Evolutionary conservation across 108 stramenopile species (phyloP), one percentile per base, ranked within the genome.

Genomic region (Nitzschia sp.): DNA sequence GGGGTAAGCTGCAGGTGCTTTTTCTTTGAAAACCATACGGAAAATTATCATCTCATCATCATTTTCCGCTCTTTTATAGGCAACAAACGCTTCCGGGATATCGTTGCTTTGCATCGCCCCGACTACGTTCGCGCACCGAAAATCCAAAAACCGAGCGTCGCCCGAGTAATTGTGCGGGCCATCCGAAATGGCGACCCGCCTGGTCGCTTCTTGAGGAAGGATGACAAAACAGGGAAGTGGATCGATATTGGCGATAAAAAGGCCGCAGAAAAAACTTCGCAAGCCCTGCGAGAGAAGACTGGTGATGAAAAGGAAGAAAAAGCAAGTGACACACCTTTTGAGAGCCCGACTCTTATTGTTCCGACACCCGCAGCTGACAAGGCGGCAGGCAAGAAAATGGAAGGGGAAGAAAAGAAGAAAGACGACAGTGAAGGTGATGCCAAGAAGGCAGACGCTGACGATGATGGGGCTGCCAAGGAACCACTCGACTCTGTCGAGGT

Each of bases 171-270:
- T 65, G 89, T 95, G 13, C 75, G 90, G 31, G 85, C 85, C 30
- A 89, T 95, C 35, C 82, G 90, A 9, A 90, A 90, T 47, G 85
- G 87, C 21, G 85, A 90, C 41, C 94, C 94, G 29, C 94, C 94
- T 1, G 94, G 94, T 38, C 71, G 94, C 21, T 95, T 95, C 61
- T 52, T 95, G 56, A 81, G 76, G 63, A 90, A 90, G 68, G 86
- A 91, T 29, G 75, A 66, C 15, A 74, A 73, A 26, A 77, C 83
- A 41, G 86, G 84, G 33, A 67, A 82, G 41, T 94, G 88, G 90
- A 57, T 75, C 52, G 93, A 94, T 54, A 84, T 94, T 33, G 93
- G 93, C 16, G 93, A 94, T 61, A 82, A 81, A 28, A 79, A 79
- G 57, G 87, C 81, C 4, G 81, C 81, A 19, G 81, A 82, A 46